Conservation (phyloP, 495 filamentous ascomycete species). For the Penicillium daleae region DNA sequence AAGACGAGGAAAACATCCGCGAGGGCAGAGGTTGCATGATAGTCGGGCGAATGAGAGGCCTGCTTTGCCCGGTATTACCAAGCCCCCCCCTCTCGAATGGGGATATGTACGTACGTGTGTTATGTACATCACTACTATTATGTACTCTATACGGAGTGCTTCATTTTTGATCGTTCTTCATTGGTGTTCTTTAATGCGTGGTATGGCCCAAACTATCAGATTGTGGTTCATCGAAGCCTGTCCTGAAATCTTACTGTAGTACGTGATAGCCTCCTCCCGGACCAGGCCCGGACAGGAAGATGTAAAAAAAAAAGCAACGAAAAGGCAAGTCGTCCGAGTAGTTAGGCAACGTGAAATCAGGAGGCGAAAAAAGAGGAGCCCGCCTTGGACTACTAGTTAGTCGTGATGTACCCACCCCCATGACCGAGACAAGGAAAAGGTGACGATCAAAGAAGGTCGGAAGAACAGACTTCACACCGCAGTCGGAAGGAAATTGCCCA, state of each 20-base stretch:
- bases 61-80: constrained; percentile 5
- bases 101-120: no score
- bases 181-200: not conserved
- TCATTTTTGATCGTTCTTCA: not conserved
- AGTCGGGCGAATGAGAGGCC: constrained; percentile 26
- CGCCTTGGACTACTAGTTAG: not conserved
- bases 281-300: not conserved
- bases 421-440: constrained; percentile 8
- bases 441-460: constrained; percentile 13
- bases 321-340: not conserved
- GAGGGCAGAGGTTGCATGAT: constrained; percentile 21
- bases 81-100: not conserved
- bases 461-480: constrained; percentile 7
- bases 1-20: constrained; percentile 8
- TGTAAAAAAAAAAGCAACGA: constrained; percentile 5
- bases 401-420: not conserved
- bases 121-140: no score
- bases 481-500: constrained; percentile 11
- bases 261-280: not conserved
- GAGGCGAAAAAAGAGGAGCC: constrained; percentile 12
- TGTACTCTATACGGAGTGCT: not conserved
- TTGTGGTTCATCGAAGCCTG: constrained; percentile 18
- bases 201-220: constrained; percentile 29
- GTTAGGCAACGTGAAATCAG: constrained; percentile 6
- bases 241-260: constrained; percentile 27